phyloP scores from a whole-genome alignment of 306 rosid genomes.

The Biancaea sappan region DNA sequence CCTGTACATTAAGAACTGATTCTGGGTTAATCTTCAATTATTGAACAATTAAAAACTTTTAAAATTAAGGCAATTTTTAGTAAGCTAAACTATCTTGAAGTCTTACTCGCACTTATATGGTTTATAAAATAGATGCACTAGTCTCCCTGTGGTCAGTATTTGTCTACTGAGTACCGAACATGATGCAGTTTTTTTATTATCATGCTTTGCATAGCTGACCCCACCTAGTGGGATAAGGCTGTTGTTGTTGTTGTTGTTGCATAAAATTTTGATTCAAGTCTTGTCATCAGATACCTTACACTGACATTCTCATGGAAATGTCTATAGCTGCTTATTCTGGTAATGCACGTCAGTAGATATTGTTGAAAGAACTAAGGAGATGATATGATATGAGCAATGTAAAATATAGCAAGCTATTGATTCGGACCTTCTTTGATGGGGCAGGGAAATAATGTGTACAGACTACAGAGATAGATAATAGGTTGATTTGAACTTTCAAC shows the following conservation, averaged over 20 bases:
- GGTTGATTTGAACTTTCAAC: constrained; percentile 20
- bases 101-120: constrained; percentile 4
- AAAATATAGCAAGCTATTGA: neutral
- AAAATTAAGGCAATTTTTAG: neutral
- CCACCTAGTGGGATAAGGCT: no score
- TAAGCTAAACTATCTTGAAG: neutral
- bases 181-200: neutral
- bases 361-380: neutral
- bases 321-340: neutral
- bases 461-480: neutral
- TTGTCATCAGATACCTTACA: neutral
- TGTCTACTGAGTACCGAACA: constrained; percentile 10
- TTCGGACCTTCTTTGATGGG: neutral
- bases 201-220: neutral
- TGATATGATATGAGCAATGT: neutral
- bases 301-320: neutral
- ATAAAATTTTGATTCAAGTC: neutral
- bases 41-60: neutral
- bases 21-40: neutral
- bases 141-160: neutral
- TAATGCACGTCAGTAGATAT: neutral
- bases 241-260: no score
- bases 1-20: neutral
- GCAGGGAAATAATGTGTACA: neutral
- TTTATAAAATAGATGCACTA: neutral